Base-by-base conservation (phyloP, 2,329 filamentous ascomycete species). In the Cadophora luteo-olivacea region DNA sequence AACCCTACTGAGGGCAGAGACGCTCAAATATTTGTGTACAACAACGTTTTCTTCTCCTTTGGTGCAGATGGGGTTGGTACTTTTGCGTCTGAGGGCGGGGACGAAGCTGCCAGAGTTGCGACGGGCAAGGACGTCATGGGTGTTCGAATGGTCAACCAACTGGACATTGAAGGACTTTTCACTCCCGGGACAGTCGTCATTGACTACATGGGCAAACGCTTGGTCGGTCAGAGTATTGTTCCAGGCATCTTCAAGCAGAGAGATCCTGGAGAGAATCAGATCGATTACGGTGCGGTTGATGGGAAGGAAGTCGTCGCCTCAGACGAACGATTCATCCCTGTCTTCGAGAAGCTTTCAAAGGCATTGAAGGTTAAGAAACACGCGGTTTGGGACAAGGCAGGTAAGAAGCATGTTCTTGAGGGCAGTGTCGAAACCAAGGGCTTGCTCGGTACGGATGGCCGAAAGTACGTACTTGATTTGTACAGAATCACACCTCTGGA, bases 21-120 rank as follows among this genome's bases (percentile, higher is more conserved):
- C 79, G 96, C 96, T 4, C 96, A 99, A 80, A 99, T 99, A 73
- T 99, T 97, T 77, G 95, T 99, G 29, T 97, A 98, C 84, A 98
- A 98, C 85, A 99, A 99, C 81, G 94, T 99, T 74, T 99, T 99
- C 84, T 99, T 97, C 84, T 98, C 96, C 0, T 98, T 97, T 75
- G 96, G 96, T 71, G 95, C 96, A 55, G 96, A 99, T 79, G 97
- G 96, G 64, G 96, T 98, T 57, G 95, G 96, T 54, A 99, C 96
- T 19, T 99, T 99, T 80, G 94, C 94, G 12, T 94, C 92, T 3
- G 96, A 99, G 82, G 96, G 96, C 73, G 96, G 96, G 24, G 95
- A 99, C 73, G 96, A 99, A 82, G 96, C 96, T 72, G 96, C 96
- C 16, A 89, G 95, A 68, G 93, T 98, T 67, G 96, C 97, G 32